A percentile compares a stretch with the other conserved stretches of the same genome.
Conservation (phyloP, 306 rosid genomes). For the Cucumis melo region DNA sequence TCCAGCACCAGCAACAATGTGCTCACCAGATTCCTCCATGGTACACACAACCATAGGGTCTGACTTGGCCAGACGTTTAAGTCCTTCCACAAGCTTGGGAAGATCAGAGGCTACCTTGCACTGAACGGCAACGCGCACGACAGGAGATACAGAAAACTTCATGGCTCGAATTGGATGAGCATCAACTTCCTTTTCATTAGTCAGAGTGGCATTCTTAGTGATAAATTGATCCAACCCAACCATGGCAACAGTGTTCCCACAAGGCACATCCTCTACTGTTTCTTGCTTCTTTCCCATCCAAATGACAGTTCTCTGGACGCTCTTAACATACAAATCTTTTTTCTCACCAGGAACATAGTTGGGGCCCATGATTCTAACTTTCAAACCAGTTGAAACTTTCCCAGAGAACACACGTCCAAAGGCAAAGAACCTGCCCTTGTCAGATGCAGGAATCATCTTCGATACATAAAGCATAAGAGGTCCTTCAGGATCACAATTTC, state of each 20-base stretch:
- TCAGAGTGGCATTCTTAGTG: conserved; percentile 85
- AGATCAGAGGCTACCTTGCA: conserved; percentile 93
- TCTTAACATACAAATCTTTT: conserved; percentile 67
- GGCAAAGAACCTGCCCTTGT: conserved; percentile 85
- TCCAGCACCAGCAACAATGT: conserved; percentile 93
- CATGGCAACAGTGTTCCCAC: conserved; percentile 82
- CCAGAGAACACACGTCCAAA: conserved; percentile 91
- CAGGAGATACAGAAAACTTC: conserved; percentile 90
- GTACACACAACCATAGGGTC: conserved; percentile 91
- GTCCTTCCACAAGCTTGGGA: conserved; percentile 94
- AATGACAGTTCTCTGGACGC: conserved; percentile 88
- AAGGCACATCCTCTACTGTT: conserved; percentile 87
- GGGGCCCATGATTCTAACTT: conserved; percentile 98
- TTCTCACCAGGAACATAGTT: conserved; percentile 84
- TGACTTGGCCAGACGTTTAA: conserved; percentile 81
- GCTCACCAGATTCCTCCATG: conserved; percentile 81
- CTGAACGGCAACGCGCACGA: conserved; percentile 85
- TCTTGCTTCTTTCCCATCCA: conserved; percentile 97
- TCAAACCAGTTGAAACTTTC: conserved; percentile 66
- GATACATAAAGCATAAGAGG: conserved; percentile 95
- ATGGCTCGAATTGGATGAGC: conserved; percentile 87
- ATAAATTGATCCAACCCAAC: conserved; percentile 85
- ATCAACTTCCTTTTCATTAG: conserved; percentile 76
- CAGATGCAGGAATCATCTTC: conserved; percentile 94
- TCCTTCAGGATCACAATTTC: conserved; percentile 75